phyloP scores from a whole-genome alignment of 2,329 filamentous ascomycete genomes.

The Pseudogymnoascus sp. region DNA sequence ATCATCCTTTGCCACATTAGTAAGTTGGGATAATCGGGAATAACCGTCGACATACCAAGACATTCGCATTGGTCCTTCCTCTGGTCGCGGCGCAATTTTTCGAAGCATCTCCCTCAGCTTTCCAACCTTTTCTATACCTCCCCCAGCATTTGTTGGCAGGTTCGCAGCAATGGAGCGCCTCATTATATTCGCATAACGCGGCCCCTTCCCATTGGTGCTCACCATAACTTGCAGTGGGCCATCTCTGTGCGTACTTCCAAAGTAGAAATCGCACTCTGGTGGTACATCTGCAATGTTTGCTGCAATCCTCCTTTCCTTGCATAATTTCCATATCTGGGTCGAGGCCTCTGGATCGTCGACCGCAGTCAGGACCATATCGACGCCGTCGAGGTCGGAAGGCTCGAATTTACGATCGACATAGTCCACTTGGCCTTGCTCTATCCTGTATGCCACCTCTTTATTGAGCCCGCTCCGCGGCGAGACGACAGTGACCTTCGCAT shows the following conservation, averaged over 20 bases:
- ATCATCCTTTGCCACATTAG: constrained; percentile 62
- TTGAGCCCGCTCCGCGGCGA: constrained; percentile 74
- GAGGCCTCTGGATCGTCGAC: constrained; percentile 92
- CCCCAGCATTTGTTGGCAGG: constrained; percentile 71
- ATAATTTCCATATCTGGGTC: constrained; percentile 83
- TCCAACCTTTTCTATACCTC: constrained; percentile 79
- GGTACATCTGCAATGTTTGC: constrained; percentile 97
- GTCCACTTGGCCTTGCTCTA: constrained; percentile 64
- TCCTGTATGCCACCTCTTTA: constrained; percentile 76
- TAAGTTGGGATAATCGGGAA: constrained; percentile 11
- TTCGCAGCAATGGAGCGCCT: constrained; percentile 69
- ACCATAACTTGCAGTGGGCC: constrained; percentile 98
- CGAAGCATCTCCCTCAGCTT: constrained; percentile 70
- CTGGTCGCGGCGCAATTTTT: constrained; percentile 60
- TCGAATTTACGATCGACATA: constrained; percentile 80
- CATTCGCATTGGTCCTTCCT: constrained; percentile 83
- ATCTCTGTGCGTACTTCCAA: constrained; percentile 90
- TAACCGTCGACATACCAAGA: constrained; percentile 53
- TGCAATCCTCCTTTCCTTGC: constrained; percentile 73
- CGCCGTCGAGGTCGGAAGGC: constrained; percentile 70
- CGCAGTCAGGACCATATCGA: constrained; percentile 84
- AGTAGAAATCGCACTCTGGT: constrained; percentile 96
- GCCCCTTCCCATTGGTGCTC: constrained; percentile 94
- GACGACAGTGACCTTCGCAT: constrained; percentile 81
- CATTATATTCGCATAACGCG: constrained; percentile 80